phyloP scores from a whole-genome alignment of 257 asterid genomes.

The Gentiana dahurica region DNA sequence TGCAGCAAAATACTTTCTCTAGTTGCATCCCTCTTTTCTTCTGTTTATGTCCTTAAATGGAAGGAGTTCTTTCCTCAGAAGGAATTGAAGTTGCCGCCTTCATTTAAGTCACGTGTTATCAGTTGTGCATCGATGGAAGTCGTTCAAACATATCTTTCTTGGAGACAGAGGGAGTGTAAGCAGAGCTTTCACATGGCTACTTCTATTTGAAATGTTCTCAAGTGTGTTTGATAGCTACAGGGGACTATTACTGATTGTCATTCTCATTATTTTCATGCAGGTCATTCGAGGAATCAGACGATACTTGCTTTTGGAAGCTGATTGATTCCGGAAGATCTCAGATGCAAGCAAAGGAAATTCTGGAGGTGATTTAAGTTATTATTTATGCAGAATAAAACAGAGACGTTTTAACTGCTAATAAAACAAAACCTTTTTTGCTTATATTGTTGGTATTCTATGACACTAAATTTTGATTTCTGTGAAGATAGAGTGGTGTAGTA shows the following conservation, averaged over 20 bases:
- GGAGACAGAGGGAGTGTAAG: constrained; percentile 79
- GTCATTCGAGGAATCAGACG: constrained; percentile 53
- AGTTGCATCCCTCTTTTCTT: constrained; percentile 60
- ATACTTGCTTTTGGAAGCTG: constrained; percentile 71
- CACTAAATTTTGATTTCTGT: too few relatives aligned
- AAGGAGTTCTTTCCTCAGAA: constrained; percentile 43
- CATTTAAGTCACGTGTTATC: constrained; percentile 56
- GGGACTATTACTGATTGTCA: not conserved
- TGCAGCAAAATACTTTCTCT: constrained; percentile 89
- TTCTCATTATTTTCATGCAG: constrained; percentile 27
- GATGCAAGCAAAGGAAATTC: constrained; percentile 44
- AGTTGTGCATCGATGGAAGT: constrained; percentile 68
- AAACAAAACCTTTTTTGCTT: too few relatives aligned
- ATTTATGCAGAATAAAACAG: too few relatives aligned
- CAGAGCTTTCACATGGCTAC: not conserved
- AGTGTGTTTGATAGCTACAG: not conserved
- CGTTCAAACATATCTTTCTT: constrained; percentile 76
- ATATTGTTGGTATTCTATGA: too few relatives aligned
- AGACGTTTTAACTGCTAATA: too few relatives aligned
- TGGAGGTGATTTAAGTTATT: constrained; percentile 31
- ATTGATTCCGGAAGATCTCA: constrained; percentile 45
- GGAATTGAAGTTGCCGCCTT: constrained; percentile 46
- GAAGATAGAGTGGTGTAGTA: too few relatives aligned
- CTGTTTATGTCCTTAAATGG: constrained; percentile 65
- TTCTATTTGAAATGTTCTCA: not conserved